Base-by-base conservation (phyloP, 2,329 filamentous ascomycete species). In the Paracorniculantispora psalliotae region DNA sequence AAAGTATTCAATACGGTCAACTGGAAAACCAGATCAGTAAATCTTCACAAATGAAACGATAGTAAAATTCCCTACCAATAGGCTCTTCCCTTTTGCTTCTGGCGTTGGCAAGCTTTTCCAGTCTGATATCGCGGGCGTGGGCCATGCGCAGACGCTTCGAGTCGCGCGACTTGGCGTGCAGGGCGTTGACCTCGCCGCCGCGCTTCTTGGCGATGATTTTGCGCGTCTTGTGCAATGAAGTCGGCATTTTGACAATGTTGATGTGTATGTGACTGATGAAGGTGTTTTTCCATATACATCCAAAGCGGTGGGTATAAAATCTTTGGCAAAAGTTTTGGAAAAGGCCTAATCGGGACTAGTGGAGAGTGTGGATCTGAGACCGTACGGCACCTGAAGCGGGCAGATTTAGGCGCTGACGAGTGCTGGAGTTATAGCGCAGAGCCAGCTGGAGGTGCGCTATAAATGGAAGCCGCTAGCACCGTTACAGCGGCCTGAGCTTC, bases 131-230 rank as follows among this genome's bases (percentile, higher is more conserved):
- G 73, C 94, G 83, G 63, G 87, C 82, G 62, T 85, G 84, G 21
- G 94, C 94, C 67, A 87, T 84, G 71, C 91, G 88, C 63, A 97
- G 78, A 54, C 91, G 84, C 68, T 88, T 84, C 3, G 92, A 90
- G 77, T 97, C 91, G 65, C 94, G 83, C 61, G 92, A 96, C 71
- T 91, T 91, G 73, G 92, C 89, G 69, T 97, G 93, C 23, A 97
- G 81, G 13, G 88, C 81, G 30, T 87, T 86, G 49, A 91, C 81
- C 41, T 86, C 85, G 21, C 86, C 85, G 64, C 86, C 85, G 65
- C 89, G 86, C 81, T 97, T 97, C 78, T 96, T 96, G 35, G 86
- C 79, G 64, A 97, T 93, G 64, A 91, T 86, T 77, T 97, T 97
- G 63, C 89, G 85, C 21, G 94, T 89, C 72, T 97, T 97, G 63